Percentiles rank a stretch among this genome's conserved stretches.
Evolutionary conservation across 2,329 filamentous ascomycete genomes (phyloP).

Genomic region (Pseudocercospora ulei): DNA sequence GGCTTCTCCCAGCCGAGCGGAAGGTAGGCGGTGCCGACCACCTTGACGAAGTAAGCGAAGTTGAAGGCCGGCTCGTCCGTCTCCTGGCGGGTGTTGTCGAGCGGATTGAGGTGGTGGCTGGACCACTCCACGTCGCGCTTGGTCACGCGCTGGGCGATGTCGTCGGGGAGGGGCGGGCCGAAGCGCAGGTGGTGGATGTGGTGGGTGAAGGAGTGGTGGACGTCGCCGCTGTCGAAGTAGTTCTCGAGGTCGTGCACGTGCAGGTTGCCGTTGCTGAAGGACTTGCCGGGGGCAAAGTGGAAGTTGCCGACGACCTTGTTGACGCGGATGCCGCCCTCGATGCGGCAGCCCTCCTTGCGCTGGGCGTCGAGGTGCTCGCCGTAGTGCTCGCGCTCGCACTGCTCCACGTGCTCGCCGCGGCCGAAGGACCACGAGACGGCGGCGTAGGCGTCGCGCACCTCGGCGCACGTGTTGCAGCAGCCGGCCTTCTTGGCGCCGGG

Average conservation of each 20-base stretch:
- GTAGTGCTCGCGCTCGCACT: conserved; percentile 92
- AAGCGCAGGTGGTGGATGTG: conserved; percentile 82
- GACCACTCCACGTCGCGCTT: conserved; percentile 57
- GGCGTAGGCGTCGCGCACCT: conserved; percentile 91
- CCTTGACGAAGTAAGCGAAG: conserved; percentile 99
- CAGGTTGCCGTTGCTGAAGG: conserved; percentile 92
- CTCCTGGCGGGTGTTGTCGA: conserved; percentile 68
- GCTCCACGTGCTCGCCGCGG: conserved; percentile 81
- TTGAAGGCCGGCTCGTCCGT: conserved; percentile 80
- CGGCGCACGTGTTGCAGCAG: conserved; percentile 95
- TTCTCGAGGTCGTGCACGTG: conserved; percentile 96
- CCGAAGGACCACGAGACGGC: conserved; percentile 87
- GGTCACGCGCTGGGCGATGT: conserved; percentile 55
- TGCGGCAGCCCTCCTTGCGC: conserved; percentile 82
- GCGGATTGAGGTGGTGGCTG: conserved; percentile 83
- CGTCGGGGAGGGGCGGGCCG: conserved; percentile 76
- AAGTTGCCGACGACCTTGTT: conserved; percentile 98
- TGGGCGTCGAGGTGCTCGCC: conserved; percentile 78
- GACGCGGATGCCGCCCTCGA: conserved; percentile 82
- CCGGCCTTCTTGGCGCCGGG: conserved; percentile 63
- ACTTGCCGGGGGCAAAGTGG: conserved; percentile 91
- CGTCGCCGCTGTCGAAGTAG: conserved; percentile 65
- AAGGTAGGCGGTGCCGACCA: conserved; percentile 89
- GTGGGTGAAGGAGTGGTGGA: conserved; percentile 77
- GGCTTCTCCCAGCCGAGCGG: conserved; percentile 77